Conservation (phyloP, 257 asterid species). For the Apocynum venetum region DNA sequence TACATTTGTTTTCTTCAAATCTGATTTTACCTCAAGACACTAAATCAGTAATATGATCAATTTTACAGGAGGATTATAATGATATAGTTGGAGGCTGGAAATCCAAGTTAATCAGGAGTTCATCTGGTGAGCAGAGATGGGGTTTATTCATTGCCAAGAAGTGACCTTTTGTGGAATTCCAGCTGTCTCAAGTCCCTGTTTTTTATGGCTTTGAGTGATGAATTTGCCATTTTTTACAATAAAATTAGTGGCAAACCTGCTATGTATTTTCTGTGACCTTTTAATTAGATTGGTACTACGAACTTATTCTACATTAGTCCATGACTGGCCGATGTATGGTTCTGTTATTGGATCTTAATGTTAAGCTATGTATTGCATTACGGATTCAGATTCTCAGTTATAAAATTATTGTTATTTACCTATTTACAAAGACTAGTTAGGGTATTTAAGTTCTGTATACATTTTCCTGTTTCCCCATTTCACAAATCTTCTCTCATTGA, state of each 20-base stretch:
- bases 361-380: not conserved
- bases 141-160: constrained; percentile 83
- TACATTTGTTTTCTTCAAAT: not conserved
- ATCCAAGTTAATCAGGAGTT: constrained; percentile 65
- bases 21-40: not conserved
- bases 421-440: not conserved
- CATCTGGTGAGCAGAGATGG: constrained; percentile 96
- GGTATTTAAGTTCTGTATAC: not conserved
- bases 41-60: not conserved
- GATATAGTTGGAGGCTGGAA: constrained; percentile 89
- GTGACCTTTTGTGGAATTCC: constrained; percentile 21
- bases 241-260: not conserved
- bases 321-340: not conserved
- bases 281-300: not conserved
- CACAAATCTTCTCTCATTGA: not conserved
- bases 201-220: not conserved
- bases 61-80: constrained; percentile 45
- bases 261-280: not conserved
- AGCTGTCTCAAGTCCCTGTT: not conserved
- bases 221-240: not conserved
- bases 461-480: not conserved
- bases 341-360: not conserved
- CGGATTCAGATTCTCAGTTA: not conserved
- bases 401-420: not conserved
- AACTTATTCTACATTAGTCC: too few species aligned